These are phyloP conservation scores for Pseudopithomyces chartarum DNA, from an alignment of 2,329 filamentous ascomycete species.

Conservation along the genomic window DNA sequence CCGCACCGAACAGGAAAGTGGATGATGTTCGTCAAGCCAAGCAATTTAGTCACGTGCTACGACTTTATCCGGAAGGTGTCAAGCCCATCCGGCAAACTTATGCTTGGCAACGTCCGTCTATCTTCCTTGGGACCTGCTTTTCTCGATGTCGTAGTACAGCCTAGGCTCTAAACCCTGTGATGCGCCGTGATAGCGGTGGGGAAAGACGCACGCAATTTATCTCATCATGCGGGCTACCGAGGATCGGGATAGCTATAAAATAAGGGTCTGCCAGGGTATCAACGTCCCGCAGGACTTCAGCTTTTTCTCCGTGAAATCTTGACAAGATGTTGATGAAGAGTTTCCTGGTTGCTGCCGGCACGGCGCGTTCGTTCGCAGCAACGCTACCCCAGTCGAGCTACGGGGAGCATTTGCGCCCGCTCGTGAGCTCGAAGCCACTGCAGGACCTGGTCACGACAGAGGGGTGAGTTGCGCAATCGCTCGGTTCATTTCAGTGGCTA, in stretches of 20 bases:
- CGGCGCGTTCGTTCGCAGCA: slow-evolving; percentile 30
- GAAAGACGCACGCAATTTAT: slow-evolving; percentile 17
- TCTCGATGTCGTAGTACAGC: slow-evolving; percentile 28
- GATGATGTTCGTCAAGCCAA: background rate
- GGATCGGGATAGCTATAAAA: slow-evolving; percentile 13
- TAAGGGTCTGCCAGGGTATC: background rate
- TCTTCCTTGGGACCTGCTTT: slow-evolving; percentile 39
- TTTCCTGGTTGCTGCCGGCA: slow-evolving; percentile 28
- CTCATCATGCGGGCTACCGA: slow-evolving; percentile 8
- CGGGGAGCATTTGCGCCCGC: slow-evolving; percentile 23
- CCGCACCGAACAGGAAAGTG: too few relatives aligned
- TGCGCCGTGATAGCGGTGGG: slow-evolving; percentile 14
- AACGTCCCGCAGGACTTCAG: background rate
- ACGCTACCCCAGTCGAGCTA: slow-evolving; percentile 27
- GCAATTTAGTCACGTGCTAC: slow-evolving; percentile 18
- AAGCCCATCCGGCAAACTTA: slow-evolving; percentile 12
- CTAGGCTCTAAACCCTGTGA: slow-evolving; percentile 19
- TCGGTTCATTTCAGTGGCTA: background rate
- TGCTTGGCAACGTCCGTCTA: slow-evolving; percentile 33
- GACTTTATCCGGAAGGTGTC: slow-evolving; percentile 36
- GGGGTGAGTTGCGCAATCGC: slow-evolving; percentile 28
- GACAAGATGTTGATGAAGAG: slow-evolving; percentile 34
- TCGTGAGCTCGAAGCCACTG: slow-evolving; percentile 46
- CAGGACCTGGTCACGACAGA: slow-evolving; percentile 48
- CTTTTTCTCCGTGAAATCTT: background rate